Conservation (phyloP, 257 asterid genomes). For the Jaltomata sinuosa region DNA sequence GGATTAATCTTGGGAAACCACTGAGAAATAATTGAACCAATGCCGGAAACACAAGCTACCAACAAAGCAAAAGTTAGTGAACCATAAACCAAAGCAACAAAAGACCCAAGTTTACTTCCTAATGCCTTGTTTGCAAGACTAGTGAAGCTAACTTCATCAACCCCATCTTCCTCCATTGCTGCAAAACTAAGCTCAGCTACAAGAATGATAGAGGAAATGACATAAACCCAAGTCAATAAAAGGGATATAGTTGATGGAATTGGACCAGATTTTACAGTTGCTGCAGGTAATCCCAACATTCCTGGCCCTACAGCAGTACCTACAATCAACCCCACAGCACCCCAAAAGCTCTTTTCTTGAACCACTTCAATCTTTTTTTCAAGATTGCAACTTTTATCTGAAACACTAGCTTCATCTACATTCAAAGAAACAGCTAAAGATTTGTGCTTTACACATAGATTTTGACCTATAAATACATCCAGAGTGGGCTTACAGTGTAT, state of each 20-base stretch:
- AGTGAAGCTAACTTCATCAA: slow-evolving; percentile 27
- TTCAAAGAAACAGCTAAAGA: not conserved
- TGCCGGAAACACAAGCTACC: slow-evolving; percentile 36
- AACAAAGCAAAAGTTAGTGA: slow-evolving; percentile 26
- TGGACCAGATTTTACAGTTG: slow-evolving; percentile 26
- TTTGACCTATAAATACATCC: not conserved
- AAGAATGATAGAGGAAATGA: slow-evolving; percentile 27
- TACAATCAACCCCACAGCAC: slow-evolving; percentile 27
- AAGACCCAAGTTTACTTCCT: slow-evolving; percentile 20
- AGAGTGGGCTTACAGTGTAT: not conserved
- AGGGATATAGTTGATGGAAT: slow-evolving; percentile 21
- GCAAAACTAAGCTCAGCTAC: slow-evolving; percentile 40
- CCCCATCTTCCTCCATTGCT: slow-evolving; percentile 27
- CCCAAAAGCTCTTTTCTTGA: slow-evolving; percentile 26
- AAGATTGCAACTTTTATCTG: not conserved
- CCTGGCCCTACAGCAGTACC: slow-evolving; percentile 37
- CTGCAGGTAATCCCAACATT: slow-evolving; percentile 33
- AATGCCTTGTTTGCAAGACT: slow-evolving; percentile 26
- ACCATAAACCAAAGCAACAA: slow-evolving; percentile 30
- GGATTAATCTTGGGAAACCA: slow-evolving; percentile 19
- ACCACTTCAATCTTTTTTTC: not conserved
- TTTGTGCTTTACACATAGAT: not conserved
- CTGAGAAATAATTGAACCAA: slow-evolving; percentile 25
- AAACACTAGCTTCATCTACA: not conserved
- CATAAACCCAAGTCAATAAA: slow-evolving; percentile 28